Evolutionary conservation across 441 rosid genomes (phyloP).

Genomic region (Aquilaria agallochum): DNA sequence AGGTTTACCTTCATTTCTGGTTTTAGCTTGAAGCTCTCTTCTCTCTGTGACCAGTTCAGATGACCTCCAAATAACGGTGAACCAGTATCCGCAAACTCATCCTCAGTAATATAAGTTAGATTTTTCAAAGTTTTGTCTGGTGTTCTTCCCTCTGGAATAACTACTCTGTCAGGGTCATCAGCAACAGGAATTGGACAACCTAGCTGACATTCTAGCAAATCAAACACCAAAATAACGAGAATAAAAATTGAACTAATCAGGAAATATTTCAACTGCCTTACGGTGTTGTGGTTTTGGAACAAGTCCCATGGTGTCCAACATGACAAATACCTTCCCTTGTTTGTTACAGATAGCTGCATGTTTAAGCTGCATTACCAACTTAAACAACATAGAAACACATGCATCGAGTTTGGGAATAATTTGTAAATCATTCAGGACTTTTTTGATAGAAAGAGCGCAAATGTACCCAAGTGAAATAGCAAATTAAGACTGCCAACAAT

Average conservation of each 20-base stretch:
- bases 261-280: conserved; percentile 33
- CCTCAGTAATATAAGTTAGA: conserved; percentile 57
- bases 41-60: conserved; percentile 80
- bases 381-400: conserved; percentile 7
- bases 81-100: conserved; percentile 35
- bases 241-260: conserved; percentile 9
- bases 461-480: too few relatives aligned
- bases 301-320: conserved; percentile 71
- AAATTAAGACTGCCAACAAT: too few relatives aligned
- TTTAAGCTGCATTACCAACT: conserved; percentile 14
- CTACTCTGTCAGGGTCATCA: conserved; percentile 55
- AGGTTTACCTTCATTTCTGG: conserved; percentile 70
- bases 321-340: conserved; percentile 67
- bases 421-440: neutral
- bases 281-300: conserved; percentile 74
- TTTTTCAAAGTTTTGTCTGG: conserved; percentile 43
- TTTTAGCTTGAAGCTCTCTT: conserved; percentile 67
- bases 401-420: conserved; percentile 1
- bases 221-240: conserved; percentile 14
- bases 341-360: conserved; percentile 81
- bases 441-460: neutral
- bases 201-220: conserved; percentile 21
- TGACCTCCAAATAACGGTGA: conserved; percentile 88
- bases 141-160: conserved; percentile 59
- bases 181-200: conserved; percentile 83